Conservation (phyloP, 306 rosid species). For the Begonia peltatifolia region DNA sequence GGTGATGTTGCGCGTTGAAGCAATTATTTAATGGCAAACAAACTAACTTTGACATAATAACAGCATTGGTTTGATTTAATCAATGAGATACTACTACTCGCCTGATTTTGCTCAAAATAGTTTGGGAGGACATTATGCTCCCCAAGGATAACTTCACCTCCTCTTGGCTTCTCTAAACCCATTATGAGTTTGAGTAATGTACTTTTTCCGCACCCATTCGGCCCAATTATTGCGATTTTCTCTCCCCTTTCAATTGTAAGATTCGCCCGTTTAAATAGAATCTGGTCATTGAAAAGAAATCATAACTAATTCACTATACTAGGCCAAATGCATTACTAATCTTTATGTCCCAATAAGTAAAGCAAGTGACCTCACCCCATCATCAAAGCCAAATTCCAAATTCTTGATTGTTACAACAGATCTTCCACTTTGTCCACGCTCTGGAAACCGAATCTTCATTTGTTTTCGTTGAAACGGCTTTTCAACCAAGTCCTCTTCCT, state of each 20-base stretch:
- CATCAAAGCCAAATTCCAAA: conserved; percentile 74
- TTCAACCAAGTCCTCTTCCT: conserved; percentile 72
- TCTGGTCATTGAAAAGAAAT: conserved; percentile 18
- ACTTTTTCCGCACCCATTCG: conserved; percentile 99
- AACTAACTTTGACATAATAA: conserved; percentile 1
- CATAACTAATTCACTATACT: neutral
- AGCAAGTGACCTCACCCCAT: conserved; percentile 37
- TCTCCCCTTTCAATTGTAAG: conserved; percentile 87
- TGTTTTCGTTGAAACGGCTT: conserved; percentile 91
- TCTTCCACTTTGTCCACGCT: conserved; percentile 92
- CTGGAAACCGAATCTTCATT: conserved; percentile 95
- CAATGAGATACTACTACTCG: conserved; percentile 12
- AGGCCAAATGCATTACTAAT: neutral
- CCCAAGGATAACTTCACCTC: conserved; percentile 79
- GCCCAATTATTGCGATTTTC: conserved; percentile 89
- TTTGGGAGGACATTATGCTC: conserved; percentile 91
- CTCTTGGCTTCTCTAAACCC: conserved; percentile 69
- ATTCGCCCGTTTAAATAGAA: conserved; percentile 68
- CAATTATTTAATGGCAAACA: too few species aligned
- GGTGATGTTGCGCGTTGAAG: too few species aligned
- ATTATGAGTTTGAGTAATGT: conserved; percentile 77
- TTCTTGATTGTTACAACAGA: conserved; percentile 47
- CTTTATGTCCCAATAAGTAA: conserved; percentile 3
- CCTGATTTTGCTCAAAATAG: conserved; percentile 99
- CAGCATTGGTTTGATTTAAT: conserved; percentile 14